phyloP scores from a whole-genome alignment of 2,329 filamentous ascomycete species.

The Simplicillium aogashimaense region DNA sequence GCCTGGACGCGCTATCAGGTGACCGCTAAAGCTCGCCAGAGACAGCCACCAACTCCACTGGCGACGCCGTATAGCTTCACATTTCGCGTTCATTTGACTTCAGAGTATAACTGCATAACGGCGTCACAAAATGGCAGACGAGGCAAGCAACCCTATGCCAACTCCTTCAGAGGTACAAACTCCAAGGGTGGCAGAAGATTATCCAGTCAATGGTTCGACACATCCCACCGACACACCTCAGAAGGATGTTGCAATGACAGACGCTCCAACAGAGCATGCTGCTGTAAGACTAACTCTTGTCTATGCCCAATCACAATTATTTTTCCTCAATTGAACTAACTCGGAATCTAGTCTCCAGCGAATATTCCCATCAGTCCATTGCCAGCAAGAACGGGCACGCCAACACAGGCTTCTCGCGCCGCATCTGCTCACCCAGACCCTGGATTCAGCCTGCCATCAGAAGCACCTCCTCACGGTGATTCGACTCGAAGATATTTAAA shows the following conservation, averaged over 20 bases:
- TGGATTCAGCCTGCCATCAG: constrained; percentile 43
- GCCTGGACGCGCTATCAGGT: constrained; percentile 1
- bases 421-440: constrained; percentile 47
- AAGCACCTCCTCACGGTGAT: constrained; percentile 55
- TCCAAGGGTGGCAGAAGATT: background rate
- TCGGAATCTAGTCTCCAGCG: constrained; percentile 25
- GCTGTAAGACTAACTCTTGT: constrained; percentile 18
- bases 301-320: background rate
- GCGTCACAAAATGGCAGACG: constrained; percentile 18
- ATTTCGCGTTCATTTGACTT: too few species aligned
- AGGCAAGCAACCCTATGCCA: constrained; percentile 6
- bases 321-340: constrained; percentile 4
- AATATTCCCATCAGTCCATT: constrained; percentile 25
- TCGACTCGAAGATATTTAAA: constrained; percentile 64
- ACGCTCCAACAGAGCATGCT: constrained; percentile 29
- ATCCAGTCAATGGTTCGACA: background rate
- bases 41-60: too few species aligned
- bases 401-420: constrained; percentile 40
- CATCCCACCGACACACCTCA: constrained; percentile 12
- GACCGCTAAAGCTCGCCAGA: too few species aligned
- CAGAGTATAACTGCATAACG: too few species aligned
- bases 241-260: constrained; percentile 33
- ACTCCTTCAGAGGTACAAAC: constrained; percentile 5
- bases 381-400: constrained; percentile 37
- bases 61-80: too few species aligned